These are phyloP conservation scores for Yarrowia divulgata DNA, from an alignment of 805 yeast species.

Conservation along the genomic window DNA sequence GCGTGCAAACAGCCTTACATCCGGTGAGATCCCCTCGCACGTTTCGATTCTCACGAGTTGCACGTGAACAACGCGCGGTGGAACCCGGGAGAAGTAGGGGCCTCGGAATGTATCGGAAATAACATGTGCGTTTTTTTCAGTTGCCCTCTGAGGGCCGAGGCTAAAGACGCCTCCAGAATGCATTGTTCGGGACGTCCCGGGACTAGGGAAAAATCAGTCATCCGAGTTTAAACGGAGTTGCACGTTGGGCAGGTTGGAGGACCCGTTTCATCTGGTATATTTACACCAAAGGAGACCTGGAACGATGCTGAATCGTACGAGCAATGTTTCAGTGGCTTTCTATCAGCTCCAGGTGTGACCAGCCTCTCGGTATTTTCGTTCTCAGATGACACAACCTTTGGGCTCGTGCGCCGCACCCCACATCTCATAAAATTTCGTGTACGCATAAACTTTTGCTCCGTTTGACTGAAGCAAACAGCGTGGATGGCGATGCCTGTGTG, in stretches of 20 bases:
- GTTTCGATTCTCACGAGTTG: slow-evolving; percentile 5
- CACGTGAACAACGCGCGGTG: slow-evolving; percentile 20
- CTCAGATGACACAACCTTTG: slow-evolving; percentile 7
- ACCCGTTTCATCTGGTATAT: too few relatives aligned
- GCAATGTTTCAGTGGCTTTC: background rate
- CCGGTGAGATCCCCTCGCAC: background rate
- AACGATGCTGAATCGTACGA: background rate
- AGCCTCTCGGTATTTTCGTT: background rate
- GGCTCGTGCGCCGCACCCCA: slow-evolving; percentile 38
- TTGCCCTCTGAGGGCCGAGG: slow-evolving; percentile 11
- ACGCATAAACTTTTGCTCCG: slow-evolving; percentile 22
- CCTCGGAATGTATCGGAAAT: slow-evolving; percentile 33
- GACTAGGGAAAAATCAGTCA: slow-evolving; percentile 7
- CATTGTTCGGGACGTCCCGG: slow-evolving; percentile 32
- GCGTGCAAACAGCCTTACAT: too few relatives aligned
- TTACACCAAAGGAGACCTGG: background rate
- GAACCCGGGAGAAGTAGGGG: slow-evolving; percentile 24
- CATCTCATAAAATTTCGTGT: slow-evolving; percentile 37
- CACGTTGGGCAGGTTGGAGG: background rate
- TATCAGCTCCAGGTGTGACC: background rate
- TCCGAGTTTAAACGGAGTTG: slow-evolving; percentile 33
- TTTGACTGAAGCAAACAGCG: background rate
- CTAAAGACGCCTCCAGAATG: slow-evolving; percentile 12
- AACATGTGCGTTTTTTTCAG: slow-evolving; percentile 23
- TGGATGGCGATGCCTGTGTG: background rate